A percentile compares a stretch with the other conserved stretches of the same genome.
These are phyloP conservation scores for Nothophytophthora sp. DNA, from an alignment of 352 stramenopile species.

Conservation along the genomic window DNA sequence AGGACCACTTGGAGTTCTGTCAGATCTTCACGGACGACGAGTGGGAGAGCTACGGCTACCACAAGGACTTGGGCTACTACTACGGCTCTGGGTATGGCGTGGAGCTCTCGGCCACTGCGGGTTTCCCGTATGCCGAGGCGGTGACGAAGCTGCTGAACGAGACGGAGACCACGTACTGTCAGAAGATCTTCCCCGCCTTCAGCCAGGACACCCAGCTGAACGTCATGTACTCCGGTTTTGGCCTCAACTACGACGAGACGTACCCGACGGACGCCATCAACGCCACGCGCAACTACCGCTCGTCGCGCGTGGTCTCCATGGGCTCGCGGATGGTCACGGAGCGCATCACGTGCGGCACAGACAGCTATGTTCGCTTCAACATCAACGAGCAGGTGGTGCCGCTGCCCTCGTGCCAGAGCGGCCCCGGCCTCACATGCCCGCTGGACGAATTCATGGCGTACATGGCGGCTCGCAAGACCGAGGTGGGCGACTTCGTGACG, in stretches of 20 bases:
- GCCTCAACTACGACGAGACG: conserved; percentile 42
- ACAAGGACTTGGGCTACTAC: conserved; percentile 60
- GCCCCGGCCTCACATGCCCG: conserved; percentile 48
- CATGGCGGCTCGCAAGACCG: conserved; percentile 32
- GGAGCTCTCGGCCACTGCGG: conserved; percentile 39
- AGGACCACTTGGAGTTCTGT: conserved; percentile 43
- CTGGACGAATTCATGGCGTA: conserved; percentile 40
- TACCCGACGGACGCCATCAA: conserved; percentile 40
- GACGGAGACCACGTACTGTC: conserved; percentile 42
- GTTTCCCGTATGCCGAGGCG: conserved; percentile 42
- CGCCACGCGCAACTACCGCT: conserved; percentile 37
- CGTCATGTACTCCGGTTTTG: conserved; percentile 42
- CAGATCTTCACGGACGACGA: conserved; percentile 56
- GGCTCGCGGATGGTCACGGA: conserved; percentile 47
- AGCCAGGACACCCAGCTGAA: conserved; percentile 62
- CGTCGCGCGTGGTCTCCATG: conserved; percentile 46
- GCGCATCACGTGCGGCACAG: conserved; percentile 36
- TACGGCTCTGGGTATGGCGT: conserved; percentile 52
- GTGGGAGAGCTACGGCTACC: conserved; percentile 52
- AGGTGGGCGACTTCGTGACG: conserved; percentile 50
- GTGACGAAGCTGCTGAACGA: conserved; percentile 44
- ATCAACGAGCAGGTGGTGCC: conserved; percentile 54
- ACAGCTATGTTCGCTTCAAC: conserved; percentile 48
- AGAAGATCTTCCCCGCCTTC: conserved; percentile 58
- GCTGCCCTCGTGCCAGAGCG: conserved; percentile 41